These are phyloP conservation scores for Pythium aquatile DNA, from an alignment of 352 stramenopile genomes.

Conservation along the genomic window DNA sequence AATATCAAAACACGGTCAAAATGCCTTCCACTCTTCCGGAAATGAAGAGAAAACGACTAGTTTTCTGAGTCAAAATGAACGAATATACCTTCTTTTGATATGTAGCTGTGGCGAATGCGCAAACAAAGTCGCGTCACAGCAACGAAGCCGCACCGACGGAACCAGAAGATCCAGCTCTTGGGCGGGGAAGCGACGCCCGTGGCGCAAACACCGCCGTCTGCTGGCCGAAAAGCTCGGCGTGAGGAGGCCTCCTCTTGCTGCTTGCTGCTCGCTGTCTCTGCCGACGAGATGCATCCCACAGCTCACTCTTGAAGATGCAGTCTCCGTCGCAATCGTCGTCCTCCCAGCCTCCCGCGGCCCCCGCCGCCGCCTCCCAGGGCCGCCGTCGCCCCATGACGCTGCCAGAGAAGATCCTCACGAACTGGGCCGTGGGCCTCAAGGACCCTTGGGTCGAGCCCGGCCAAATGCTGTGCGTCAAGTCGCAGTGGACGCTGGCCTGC, in stretches of 20 bases:
- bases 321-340: constrained; percentile 12
- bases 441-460: constrained; percentile 59
- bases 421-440: constrained; percentile 72
- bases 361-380: constrained; percentile 8
- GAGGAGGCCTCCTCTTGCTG: background rate
- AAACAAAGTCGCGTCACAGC: constrained; percentile 24
- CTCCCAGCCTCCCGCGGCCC: background rate
- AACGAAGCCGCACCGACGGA: constrained; percentile 18
- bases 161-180: constrained; percentile 12
- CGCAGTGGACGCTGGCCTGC: constrained; percentile 80
- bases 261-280: background rate
- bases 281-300: background rate
- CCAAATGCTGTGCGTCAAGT: constrained; percentile 85
- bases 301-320: constrained; percentile 30
- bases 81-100: constrained; percentile 6
- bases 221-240: background rate
- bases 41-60: too few species aligned
- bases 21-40: too few species aligned
- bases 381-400: constrained; percentile 65
- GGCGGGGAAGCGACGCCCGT: constrained; percentile 8
- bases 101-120: constrained; percentile 11
- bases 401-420: constrained; percentile 79
- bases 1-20: constrained; percentile 16
- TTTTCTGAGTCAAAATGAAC: background rate
- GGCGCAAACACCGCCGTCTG: constrained; percentile 23